Evolutionary conservation across 2,329 filamentous ascomycete species (phyloP), one percentile per base, ranked within the genome.

Genomic region (Metarhizium anisopliae): DNA sequence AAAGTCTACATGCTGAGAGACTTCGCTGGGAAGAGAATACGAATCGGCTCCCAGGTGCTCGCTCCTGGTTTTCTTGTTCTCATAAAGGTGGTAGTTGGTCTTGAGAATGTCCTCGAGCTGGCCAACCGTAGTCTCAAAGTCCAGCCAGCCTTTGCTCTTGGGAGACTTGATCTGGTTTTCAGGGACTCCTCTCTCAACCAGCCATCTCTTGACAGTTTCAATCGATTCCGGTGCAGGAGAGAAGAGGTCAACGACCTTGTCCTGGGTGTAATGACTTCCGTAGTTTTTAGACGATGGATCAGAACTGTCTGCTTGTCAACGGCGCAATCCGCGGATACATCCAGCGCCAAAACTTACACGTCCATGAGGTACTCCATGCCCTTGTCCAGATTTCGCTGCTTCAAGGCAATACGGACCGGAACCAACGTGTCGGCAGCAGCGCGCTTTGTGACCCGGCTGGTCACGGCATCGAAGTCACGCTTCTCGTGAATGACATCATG

Each of bases 101-200:
- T 74, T 72, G 49, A 83, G 71, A 20, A 83, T 70, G n/a, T 66
- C 63, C 64, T 83, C 80, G 7, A 77, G 73, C 62, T 84, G 77
- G 42, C 73, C 69, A 3, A 77, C 76, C 6, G 78, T 78, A 8
- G 78, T 78, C 56, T 81, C 73, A 62, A 83, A 81, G 10, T 74
- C 68, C 18, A 83, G 63, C 78, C 80, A 83, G 51, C 75, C 76
- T 54, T 76, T 73, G 30, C 76, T 76, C 47, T 72, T 70, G 0
- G 80, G 79, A 49, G 80, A 73, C 43, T 68, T 68, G 47, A 84
- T 70, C 4, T 78, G 73, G 3, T 70, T 68, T 2, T 65, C 64
- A 25, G 71, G 62, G 50, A 85, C 79, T 7, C 82, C 82, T 32
- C 75, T 72, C 4, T 67, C 64, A 18, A 71, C 64, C 16, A 84